phyloP scores from a whole-genome alignment of 352 stramenopile genomes.

The Phytopythium vexans region DNA sequence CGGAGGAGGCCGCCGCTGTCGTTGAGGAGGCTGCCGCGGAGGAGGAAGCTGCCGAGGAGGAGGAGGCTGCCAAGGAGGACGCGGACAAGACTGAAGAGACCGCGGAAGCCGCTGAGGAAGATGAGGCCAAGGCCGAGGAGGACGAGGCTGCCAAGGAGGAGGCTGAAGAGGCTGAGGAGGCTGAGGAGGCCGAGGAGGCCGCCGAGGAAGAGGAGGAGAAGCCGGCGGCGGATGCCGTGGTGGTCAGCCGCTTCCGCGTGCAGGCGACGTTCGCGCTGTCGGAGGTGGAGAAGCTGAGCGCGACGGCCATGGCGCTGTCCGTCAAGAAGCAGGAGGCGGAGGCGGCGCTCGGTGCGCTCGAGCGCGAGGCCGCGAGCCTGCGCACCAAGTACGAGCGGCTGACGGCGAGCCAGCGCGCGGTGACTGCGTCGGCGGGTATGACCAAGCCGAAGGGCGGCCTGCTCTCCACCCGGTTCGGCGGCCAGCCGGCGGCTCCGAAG shows the following conservation, averaged over 20 bases:
- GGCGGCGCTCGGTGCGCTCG: slow-evolving; percentile 49
- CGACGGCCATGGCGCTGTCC: slow-evolving; percentile 64
- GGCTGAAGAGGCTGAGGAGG: slow-evolving; percentile 10
- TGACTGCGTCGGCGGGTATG: slow-evolving; percentile 36
- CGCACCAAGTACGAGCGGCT: slow-evolving; percentile 82
- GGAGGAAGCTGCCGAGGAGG: slow-evolving; percentile 13
- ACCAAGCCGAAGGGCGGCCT: slow-evolving; percentile 61
- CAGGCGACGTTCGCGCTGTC: slow-evolving; percentile 68
- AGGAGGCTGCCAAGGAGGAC: slow-evolving; percentile 5
- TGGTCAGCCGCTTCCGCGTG: slow-evolving; percentile 58
- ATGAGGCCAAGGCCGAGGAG: slow-evolving; percentile 10
- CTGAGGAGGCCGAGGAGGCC: slow-evolving; percentile 11
- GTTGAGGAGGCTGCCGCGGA: slow-evolving; percentile 4
- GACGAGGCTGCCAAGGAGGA: slow-evolving; percentile 5
- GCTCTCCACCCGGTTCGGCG: slow-evolving; percentile 49
- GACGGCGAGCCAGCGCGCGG: slow-evolving; percentile 71
- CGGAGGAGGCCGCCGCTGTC: slow-evolving; percentile 9
- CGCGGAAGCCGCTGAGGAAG: slow-evolving; percentile 7
- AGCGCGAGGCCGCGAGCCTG: slow-evolving; percentile 71
- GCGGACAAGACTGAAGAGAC: slow-evolving; percentile 6
- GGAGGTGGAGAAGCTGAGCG: slow-evolving; percentile 72
- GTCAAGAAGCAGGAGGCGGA: slow-evolving; percentile 84
- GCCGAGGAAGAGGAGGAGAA: slow-evolving; percentile 20
- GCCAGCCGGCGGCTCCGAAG: slow-evolving; percentile 43
- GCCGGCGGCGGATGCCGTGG: slow-evolving; percentile 2